A percentile compares a stretch with the other conserved stretches of the same genome.
Conservation (phyloP, 768 basidiomycete genomes). For the Suillus tomentosus region DNA sequence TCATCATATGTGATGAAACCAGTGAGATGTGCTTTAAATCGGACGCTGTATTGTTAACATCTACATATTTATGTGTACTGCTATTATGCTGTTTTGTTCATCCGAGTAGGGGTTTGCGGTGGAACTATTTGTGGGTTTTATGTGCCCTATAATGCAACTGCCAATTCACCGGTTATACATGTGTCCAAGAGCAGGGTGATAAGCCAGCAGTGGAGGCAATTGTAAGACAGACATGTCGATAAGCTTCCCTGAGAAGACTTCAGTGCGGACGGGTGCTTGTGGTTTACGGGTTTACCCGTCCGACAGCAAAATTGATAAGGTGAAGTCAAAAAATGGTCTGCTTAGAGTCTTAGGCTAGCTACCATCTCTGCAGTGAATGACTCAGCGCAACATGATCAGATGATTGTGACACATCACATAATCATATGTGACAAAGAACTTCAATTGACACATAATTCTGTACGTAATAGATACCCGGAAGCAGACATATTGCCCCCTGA, state of each 20-base stretch:
- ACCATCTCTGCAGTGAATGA: too few species aligned
- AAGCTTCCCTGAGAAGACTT: background rate
- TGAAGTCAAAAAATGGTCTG: background rate
- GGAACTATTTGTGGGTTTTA: background rate
- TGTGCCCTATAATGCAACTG: background rate
- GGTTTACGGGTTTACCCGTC: too few species aligned
- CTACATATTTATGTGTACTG: conserved; percentile 1
- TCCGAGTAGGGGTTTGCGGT: background rate
- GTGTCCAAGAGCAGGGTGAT: background rate
- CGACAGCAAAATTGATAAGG: background rate
- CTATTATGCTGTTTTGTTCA: conserved; percentile 4
- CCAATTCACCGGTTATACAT: background rate
- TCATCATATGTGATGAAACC: background rate
- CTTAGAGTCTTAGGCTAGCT: background rate
- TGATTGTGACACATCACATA: too few species aligned
- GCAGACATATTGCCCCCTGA: too few species aligned
- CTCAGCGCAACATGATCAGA: too few species aligned
- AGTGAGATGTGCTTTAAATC: background rate
- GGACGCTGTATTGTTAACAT: background rate
- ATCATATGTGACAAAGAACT: too few species aligned
- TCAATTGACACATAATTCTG: too few species aligned
- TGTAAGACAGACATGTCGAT: background rate
- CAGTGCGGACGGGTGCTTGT: too few species aligned
- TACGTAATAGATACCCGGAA: too few species aligned
- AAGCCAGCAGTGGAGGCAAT: background rate